Conservation (phyloP, 768 basidiomycete species). For the Cubamyces sp. region DNA sequence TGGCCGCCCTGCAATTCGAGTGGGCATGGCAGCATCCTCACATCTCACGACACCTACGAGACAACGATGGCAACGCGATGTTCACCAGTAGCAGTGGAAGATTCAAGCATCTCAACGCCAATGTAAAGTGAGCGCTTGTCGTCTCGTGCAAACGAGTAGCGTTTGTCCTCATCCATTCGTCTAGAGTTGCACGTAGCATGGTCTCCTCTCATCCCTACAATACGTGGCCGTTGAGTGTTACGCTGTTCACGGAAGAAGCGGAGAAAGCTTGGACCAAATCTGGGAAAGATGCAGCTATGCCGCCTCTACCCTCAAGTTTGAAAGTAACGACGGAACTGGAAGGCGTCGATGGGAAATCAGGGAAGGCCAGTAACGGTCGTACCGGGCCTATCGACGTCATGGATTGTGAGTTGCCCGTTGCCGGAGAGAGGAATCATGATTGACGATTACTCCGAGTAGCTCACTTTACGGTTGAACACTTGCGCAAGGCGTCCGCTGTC, state of each 20-base stretch:
- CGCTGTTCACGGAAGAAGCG: conserved; percentile 71
- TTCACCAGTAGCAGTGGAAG: conserved; percentile 38
- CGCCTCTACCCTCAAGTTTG: conserved; percentile 57
- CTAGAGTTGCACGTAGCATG: conserved; percentile 66
- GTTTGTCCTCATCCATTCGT: not conserved
- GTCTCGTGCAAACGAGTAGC: not conserved
- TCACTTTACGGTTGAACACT: conserved; percentile 50
- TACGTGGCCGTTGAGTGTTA: conserved; percentile 75
- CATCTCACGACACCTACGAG: conserved; percentile 65
- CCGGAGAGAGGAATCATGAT: not conserved
- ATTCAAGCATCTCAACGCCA: conserved; percentile 42
- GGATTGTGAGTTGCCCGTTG: conserved; percentile 48
- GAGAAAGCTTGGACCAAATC: conserved; percentile 55
- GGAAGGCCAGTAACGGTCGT: conserved; percentile 55
- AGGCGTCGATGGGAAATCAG: conserved; percentile 71
- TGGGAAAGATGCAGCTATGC: conserved; percentile 23
- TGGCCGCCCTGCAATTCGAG: conserved; percentile 79
- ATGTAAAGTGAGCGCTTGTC: conserved; percentile 48
- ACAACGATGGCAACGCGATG: conserved; percentile 43
- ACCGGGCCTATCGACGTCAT: conserved; percentile 57
- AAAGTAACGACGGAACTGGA: conserved; percentile 58
- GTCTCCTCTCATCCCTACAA: conserved; percentile 67
- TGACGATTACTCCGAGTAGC: conserved; percentile 37
- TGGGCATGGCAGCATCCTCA: conserved; percentile 88
- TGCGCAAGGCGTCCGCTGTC: conserved; percentile 52